phyloP scores from a whole-genome alignment of 306 rosid species.

The Datisca glomerata region DNA sequence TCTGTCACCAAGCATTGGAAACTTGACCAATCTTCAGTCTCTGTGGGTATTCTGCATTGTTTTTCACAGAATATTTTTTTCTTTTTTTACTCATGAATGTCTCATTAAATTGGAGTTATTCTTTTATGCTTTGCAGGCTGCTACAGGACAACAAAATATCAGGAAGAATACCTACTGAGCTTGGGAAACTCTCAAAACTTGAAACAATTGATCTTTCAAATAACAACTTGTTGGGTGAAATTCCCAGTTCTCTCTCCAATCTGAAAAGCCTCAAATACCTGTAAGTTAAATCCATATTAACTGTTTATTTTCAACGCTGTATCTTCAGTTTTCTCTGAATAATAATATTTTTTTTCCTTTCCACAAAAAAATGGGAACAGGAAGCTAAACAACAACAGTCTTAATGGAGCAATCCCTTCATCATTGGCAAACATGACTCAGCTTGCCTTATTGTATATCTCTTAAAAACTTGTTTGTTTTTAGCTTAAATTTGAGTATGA shows the following conservation, averaged over 20 bases:
- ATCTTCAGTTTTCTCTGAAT: too few species aligned
- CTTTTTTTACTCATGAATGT: too few species aligned
- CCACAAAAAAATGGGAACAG: too few species aligned
- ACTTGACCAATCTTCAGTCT: slow-evolving; percentile 58
- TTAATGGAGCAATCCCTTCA: slow-evolving; percentile 68
- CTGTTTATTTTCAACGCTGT: too few species aligned
- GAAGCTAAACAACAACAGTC: slow-evolving; percentile 73
- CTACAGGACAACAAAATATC: slow-evolving; percentile 69
- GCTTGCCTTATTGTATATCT: slow-evolving; percentile 63
- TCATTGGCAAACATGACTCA: slow-evolving; percentile 67
- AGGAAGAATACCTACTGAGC: slow-evolving; percentile 67
- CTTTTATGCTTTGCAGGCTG: slow-evolving; percentile 47
- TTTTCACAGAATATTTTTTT: too few species aligned
- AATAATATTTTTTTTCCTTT: too few species aligned
- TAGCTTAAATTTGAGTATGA: not conserved
- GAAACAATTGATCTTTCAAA: slow-evolving; percentile 78
- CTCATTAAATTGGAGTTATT: not conserved
- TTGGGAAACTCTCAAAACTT: slow-evolving; percentile 69
- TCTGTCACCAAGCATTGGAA: slow-evolving; percentile 75
- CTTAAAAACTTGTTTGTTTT: slow-evolving; percentile 6
- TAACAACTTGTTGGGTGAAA: slow-evolving; percentile 57
- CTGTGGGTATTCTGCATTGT: slow-evolving; percentile 53
- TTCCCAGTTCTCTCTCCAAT: slow-evolving; percentile 54
- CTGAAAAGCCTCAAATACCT: slow-evolving; percentile 62
- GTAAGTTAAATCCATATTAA: slow-evolving; percentile 64